A percentile compares a stretch with the other conserved stretches of the same genome.
Conservation (phyloP, 352 stramenopile species). For the Globisporangium ultimum region DNA sequence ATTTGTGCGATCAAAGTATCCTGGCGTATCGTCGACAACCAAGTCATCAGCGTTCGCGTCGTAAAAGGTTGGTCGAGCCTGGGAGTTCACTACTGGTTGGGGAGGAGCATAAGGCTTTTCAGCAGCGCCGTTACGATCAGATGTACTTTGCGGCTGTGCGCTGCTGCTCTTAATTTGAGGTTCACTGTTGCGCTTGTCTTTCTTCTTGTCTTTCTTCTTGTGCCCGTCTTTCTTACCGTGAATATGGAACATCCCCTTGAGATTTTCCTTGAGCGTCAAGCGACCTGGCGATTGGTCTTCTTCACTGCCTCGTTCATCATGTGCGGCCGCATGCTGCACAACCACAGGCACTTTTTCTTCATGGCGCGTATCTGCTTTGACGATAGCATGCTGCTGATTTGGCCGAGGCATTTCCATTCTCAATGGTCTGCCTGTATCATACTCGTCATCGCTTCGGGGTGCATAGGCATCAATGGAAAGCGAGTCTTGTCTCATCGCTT, state of each 20-base stretch:
- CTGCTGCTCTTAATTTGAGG: conserved; percentile 1
- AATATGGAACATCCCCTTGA: conserved; percentile 35
- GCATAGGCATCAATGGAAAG: conserved; percentile 12
- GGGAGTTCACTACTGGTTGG: neutral
- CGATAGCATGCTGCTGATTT: neutral
- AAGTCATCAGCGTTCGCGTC: conserved; percentile 45
- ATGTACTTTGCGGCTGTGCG: neutral
- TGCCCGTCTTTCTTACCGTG: conserved; percentile 5
- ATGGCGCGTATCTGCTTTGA: too few species aligned
- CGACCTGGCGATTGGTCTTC: conserved; percentile 9
- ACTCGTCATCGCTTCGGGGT: conserved; percentile 1
- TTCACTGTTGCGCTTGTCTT: conserved; percentile 17
- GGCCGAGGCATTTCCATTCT: too few species aligned
- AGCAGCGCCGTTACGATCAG: neutral
- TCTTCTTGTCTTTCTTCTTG: neutral
- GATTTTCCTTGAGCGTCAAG: conserved; percentile 27
- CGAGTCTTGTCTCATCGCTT: neutral
- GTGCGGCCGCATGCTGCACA: too few species aligned
- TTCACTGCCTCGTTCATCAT: neutral
- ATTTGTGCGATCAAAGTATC: conserved; percentile 43
- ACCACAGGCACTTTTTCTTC: too few species aligned
- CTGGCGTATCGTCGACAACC: conserved; percentile 55
- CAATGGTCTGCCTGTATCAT: neutral
- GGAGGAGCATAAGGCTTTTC: neutral
- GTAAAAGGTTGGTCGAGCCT: conserved; percentile 31